phyloP scores from a whole-genome alignment of 345 rosid species.

The Populus euphratica region DNA sequence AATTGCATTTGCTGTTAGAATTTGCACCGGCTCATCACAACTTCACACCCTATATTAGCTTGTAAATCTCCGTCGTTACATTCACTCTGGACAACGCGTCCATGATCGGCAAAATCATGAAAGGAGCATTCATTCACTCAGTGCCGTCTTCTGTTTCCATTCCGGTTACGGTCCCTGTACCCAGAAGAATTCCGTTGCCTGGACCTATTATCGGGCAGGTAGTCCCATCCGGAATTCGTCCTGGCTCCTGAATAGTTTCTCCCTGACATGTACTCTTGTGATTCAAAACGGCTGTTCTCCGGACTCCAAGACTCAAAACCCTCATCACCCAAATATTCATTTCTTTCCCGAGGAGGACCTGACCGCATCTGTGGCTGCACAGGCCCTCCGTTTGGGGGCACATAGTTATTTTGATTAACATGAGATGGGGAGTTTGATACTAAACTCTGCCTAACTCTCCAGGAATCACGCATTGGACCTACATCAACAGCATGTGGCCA shows the following conservation, averaged over 20 bases:
- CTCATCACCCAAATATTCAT: constrained; percentile 29
- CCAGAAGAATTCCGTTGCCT: constrained; percentile 46
- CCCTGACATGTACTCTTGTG: constrained; percentile 32
- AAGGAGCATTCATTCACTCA: constrained; percentile 24
- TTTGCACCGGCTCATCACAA: background rate
- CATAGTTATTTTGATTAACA: constrained; percentile 35
- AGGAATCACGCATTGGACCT: constrained; percentile 29
- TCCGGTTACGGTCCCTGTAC: constrained; percentile 41
- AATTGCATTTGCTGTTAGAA: background rate
- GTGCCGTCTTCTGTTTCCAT: constrained; percentile 53
- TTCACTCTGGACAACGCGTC: background rate
- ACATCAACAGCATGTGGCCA: constrained; percentile 29
- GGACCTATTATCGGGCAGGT: constrained; percentile 33
- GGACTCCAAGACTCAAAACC: constrained; percentile 91
- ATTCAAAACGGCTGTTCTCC: constrained; percentile 63
- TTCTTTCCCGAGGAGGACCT: constrained; percentile 37
- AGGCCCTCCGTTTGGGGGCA: constrained; percentile 24
- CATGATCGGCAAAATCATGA: background rate
- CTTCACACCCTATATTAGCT: background rate
- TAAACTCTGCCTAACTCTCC: constrained; percentile 49
- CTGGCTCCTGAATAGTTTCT: constrained; percentile 32
- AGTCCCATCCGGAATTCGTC: constrained; percentile 23
- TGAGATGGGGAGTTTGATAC: constrained; percentile 36
- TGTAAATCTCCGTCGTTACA: background rate
- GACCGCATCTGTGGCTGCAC: constrained; percentile 31